phyloP scores from a whole-genome alignment of 2,329 filamentous ascomycete genomes.

The Polychaeton citri region DNA sequence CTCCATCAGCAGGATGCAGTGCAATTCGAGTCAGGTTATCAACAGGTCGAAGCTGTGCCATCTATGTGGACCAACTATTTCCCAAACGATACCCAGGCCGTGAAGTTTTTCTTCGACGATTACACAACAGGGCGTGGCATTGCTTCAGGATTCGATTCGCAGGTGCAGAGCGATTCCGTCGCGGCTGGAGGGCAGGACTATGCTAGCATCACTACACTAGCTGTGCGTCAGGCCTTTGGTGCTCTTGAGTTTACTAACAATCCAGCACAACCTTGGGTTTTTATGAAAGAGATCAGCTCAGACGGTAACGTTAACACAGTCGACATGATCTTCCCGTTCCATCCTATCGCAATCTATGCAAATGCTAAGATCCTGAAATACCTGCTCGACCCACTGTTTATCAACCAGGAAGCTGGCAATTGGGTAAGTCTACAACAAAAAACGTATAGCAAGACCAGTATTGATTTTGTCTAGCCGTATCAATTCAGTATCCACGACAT shows the following conservation, averaged over 20 bases:
- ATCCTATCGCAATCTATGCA: constrained; percentile 21
- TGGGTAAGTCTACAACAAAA: constrained; percentile 8
- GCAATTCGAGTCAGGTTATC: constrained; percentile 33
- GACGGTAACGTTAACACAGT: constrained; percentile 23
- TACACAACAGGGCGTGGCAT: constrained; percentile 24
- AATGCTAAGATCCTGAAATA: constrained; percentile 19
- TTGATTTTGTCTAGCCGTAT: constrained; percentile 12
- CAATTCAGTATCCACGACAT: constrained; percentile 21
- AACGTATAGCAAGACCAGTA: not conserved
- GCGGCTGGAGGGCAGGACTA: constrained; percentile 36
- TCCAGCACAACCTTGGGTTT: constrained; percentile 32
- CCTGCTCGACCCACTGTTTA: constrained; percentile 22
- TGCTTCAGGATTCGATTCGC: constrained; percentile 28
- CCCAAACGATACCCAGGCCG: constrained; percentile 29
- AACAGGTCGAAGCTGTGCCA: constrained; percentile 24
- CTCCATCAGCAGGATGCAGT: constrained; percentile 36
- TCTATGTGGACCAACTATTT: constrained; percentile 42
- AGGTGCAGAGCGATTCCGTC: constrained; percentile 32
- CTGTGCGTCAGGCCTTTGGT: constrained; percentile 38
- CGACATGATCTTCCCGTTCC: constrained; percentile 22
- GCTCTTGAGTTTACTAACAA: constrained; percentile 37
- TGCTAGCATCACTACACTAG: constrained; percentile 35
- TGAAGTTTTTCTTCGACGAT: constrained; percentile 38
- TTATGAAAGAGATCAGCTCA: constrained; percentile 45
- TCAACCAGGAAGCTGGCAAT: constrained; percentile 19